A percentile compares a stretch with the other conserved stretches of the same genome.
phyloP scores from a whole-genome alignment of 352 stramenopile species.

The Pythium pectinolyticum region DNA sequence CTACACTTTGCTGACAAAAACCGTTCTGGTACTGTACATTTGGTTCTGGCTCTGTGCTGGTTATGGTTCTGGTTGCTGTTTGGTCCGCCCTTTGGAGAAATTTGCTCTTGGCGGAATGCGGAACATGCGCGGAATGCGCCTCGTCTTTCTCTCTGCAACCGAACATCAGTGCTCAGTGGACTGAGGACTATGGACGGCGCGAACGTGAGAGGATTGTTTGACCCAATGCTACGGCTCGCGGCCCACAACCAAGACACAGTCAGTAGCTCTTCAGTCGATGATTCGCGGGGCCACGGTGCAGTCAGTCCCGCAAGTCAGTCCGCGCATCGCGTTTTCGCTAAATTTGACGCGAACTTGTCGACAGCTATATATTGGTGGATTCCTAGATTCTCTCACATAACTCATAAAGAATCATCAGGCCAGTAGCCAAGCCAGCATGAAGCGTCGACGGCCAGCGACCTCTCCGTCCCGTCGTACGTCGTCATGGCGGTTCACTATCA shows the following conservation, averaged over 20 bases:
- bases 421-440: constrained; percentile 12
- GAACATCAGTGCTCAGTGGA: no score
- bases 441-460: constrained; percentile 13
- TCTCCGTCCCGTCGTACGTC: background rate
- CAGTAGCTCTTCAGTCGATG: constrained; percentile 23
- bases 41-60: no score
- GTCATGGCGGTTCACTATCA: constrained; percentile 1
- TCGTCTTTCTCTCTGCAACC: background rate
- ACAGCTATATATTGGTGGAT: background rate
- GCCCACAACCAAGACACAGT: no score
- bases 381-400: no score
- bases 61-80: background rate
- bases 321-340: constrained; percentile 6
- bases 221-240: no score
- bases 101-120: background rate
- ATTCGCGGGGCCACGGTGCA: background rate
- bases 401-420: background rate
- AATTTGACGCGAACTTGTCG: constrained; percentile 11
- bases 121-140: constrained; percentile 26
- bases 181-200: constrained; percentile 4
- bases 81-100: constrained; percentile 5
- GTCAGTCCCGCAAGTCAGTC: background rate
- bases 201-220: constrained; percentile 20
- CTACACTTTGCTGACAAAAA: no score
- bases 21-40: no score